Base-by-base conservation (phyloP, 768 basidiomycete genomes). In the Glaciozyma antarctica region DNA sequence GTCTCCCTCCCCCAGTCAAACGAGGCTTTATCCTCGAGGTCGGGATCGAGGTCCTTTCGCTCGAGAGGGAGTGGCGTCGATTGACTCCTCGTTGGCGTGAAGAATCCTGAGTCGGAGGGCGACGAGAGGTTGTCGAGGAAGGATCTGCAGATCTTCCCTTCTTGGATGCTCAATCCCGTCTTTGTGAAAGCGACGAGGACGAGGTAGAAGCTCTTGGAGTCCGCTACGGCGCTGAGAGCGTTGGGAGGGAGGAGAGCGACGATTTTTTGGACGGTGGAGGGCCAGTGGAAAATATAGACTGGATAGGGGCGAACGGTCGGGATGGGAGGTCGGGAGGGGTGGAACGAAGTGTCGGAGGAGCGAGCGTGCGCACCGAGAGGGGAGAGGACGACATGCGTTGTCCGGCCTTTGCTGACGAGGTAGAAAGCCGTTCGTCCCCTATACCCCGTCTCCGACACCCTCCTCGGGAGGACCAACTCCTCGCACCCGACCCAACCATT, bases 131-230 rank as follows among this genome's bases (percentile, higher is more conserved):
- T 24, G 2, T 51, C 49, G 49, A 51, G 7, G n/a, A 8, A 26
- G 24, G 13, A 2, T 15, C 26, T 51, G 5, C 24, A 51, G 22
- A 51, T 24, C 22, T 24, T 43, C 7, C 62, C 62, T 28, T 67
- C 62, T n/a, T 63, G 58, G 1, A 67, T 41, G 43, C 38, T 21
- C 19, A 67, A 16, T 3, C 66, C 66, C 8, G 62, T 63, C 3
- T 19, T 6, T 0, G 54, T 63, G 58, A 60, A 67, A 2, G 58
- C 66, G 6, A 44, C n/a, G 8, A 67, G 55, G 2, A 49, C 43
- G 28, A 67, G 47, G 38, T 63, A 54, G 2, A 61, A 15, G 30
- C 32, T 24, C n/a, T 15, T 28, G 8, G 15, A 13, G 19, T 21
- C 16, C 38, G 2, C 30, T 43, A 10, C 17, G 8, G 30, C 21